Evolutionary conservation across 2,329 filamentous ascomycete genomes (phyloP).

Genomic region (Cadophora gregata): DNA sequence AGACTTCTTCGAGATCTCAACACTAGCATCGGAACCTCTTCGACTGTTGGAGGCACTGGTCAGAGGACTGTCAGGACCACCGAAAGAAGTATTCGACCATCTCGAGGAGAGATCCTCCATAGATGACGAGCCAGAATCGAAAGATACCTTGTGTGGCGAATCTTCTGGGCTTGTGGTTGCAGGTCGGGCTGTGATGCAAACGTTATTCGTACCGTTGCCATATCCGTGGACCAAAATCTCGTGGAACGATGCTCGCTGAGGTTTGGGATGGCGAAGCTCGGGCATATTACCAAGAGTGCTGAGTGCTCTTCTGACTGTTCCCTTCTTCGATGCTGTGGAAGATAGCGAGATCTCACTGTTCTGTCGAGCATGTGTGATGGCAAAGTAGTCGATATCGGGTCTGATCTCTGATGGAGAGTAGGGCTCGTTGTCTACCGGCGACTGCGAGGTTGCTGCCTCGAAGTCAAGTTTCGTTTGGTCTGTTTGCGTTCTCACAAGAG

Average conservation of each 20-base stretch:
- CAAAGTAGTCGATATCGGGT: conserved; percentile 62
- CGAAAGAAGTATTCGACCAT: conserved; percentile 36
- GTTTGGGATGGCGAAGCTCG: conserved; percentile 38
- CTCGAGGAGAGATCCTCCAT: conserved; percentile 31
- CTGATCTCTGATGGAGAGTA: conserved; percentile 47
- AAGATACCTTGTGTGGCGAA: conserved; percentile 25
- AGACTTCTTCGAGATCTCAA: conserved; percentile 26
- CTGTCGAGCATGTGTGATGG: conserved; percentile 40
- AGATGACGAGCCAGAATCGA: conserved; percentile 27
- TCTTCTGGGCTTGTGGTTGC: conserved; percentile 13
- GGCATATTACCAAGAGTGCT: conserved; percentile 38
- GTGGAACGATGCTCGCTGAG: conserved; percentile 47
- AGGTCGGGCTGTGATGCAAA: conserved; percentile 22
- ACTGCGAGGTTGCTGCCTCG: conserved; percentile 11
- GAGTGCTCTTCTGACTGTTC: conserved; percentile 42
- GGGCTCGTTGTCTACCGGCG: not conserved
- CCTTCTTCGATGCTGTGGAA: conserved; percentile 35
- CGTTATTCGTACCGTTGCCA: conserved; percentile 57
- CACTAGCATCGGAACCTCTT: conserved; percentile 25
- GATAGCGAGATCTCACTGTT: conserved; percentile 22
- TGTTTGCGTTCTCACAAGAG: conserved; percentile 32
- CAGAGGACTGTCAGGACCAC: conserved; percentile 25
- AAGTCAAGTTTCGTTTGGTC: conserved; percentile 32
- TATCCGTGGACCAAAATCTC: conserved; percentile 61
- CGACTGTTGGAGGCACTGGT: conserved; percentile 27